Conservation (phyloP, 768 basidiomycete genomes). For the Boletus sp. region DNA sequence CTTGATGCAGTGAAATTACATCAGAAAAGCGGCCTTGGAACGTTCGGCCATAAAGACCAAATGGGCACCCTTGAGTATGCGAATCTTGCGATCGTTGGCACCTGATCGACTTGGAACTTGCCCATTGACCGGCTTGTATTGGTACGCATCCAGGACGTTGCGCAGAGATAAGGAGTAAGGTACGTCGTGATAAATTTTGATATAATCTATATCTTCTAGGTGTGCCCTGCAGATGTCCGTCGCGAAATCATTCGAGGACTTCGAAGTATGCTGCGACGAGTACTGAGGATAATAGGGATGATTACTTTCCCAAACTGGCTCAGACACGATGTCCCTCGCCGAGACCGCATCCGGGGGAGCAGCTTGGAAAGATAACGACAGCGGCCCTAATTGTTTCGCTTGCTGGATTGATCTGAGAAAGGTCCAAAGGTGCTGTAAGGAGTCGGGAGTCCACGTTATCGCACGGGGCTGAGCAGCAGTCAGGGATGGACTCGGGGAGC, state of each 20-base stretch:
- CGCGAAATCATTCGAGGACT: constrained; percentile 8
- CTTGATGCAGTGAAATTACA: constrained; percentile 29
- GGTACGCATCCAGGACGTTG: constrained; percentile 51
- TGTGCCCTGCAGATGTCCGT: constrained; percentile 18
- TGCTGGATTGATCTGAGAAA: constrained; percentile 44
- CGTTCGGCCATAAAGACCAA: constrained; percentile 49
- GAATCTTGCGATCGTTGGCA: constrained; percentile 37
- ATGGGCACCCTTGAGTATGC: constrained; percentile 47
- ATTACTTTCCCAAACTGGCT: constrained; percentile 26
- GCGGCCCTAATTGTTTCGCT: constrained; percentile 39
- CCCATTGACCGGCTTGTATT: constrained; percentile 25
- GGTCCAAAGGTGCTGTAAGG: constrained; percentile 47
- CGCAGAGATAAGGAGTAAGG: constrained; percentile 47
- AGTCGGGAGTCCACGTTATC: constrained; percentile 48
- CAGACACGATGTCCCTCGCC: constrained; percentile 13
- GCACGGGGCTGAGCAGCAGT: constrained; percentile 16
- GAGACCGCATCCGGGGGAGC: constrained; percentile 19
- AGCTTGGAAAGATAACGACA: constrained; percentile 51
- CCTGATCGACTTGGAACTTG: constrained; percentile 23
- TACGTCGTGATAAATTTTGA: constrained; percentile 62
- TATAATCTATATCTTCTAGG: constrained; percentile 43
- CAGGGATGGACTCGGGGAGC: constrained; percentile 20
- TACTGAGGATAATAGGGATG: constrained; percentile 20
- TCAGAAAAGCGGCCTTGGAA: constrained; percentile 42
- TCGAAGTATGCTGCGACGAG: constrained; percentile 10